phyloP scores from a whole-genome alignment of 2,329 filamentous ascomycete genomes.

The Calonectria pseudoreteaudii region DNA sequence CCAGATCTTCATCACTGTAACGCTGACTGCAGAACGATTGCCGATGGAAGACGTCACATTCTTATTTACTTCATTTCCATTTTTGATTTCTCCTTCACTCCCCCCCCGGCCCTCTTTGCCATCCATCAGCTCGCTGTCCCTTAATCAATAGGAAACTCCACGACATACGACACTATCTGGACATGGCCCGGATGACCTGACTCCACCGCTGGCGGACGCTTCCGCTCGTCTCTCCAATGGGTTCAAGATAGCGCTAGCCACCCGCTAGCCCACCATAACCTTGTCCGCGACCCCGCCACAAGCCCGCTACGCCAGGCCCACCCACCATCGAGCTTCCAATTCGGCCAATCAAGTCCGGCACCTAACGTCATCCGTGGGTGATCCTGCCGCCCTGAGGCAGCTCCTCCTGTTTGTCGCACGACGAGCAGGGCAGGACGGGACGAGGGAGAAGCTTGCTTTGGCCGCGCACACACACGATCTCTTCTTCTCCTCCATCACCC shows the following conservation, averaged over 20 bases:
- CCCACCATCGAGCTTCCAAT: neutral
- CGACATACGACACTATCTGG: neutral
- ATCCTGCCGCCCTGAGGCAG: conserved; percentile 4
- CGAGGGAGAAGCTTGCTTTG: conserved; percentile 5
- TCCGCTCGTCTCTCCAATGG: neutral
- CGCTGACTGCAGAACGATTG: conserved; percentile 1
- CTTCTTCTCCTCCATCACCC: conserved; percentile 6
- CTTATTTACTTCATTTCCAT: neutral
- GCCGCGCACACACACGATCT: neutral
- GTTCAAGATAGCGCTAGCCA: neutral
- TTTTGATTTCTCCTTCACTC: neutral
- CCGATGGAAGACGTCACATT: conserved; percentile 5
- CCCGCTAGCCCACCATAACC: neutral
- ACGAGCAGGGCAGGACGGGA: neutral
- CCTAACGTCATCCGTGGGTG: conserved; percentile 14
- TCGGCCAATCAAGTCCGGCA: neutral
- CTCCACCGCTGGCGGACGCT: neutral
- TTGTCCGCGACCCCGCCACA: neutral
- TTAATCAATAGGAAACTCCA: neutral
- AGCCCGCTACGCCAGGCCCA: neutral
- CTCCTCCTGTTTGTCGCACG: conserved; percentile 6
- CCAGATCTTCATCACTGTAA: neutral
- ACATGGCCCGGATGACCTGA: neutral
- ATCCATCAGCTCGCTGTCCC: neutral
- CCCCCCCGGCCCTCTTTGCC: no score